Evolutionary conservation across 768 basidiomycete species (phyloP).

Genomic region (Trametes cingulata): DNA sequence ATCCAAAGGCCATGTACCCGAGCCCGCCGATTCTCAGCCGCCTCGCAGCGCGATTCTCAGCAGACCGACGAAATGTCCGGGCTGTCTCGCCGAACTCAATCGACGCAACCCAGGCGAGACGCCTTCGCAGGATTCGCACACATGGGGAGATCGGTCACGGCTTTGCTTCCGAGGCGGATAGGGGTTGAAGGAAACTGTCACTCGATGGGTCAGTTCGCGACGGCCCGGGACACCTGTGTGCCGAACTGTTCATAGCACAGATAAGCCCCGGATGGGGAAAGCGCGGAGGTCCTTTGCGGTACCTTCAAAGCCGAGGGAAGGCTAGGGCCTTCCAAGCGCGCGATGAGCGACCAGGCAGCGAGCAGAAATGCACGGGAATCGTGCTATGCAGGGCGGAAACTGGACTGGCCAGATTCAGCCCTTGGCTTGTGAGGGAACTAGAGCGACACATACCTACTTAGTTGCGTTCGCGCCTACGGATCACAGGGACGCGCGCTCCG

Average conservation of each 20-base stretch:
- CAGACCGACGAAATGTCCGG: slow-evolving; percentile 4
- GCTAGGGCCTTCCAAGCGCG: slow-evolving; percentile 9
- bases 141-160: slow-evolving; percentile 19
- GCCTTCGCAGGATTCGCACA: slow-evolving; percentile 12
- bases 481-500: slow-evolving; percentile 24
- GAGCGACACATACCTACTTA: slow-evolving; percentile 7
- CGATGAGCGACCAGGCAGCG: background rate
- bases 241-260: slow-evolving; percentile 25
- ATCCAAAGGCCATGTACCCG: slow-evolving; percentile 5
- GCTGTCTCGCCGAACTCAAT: slow-evolving; percentile 10
- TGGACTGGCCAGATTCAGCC: slow-evolving; percentile 3
- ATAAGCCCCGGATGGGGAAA: slow-evolving; percentile 23
- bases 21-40: slow-evolving; percentile 16
- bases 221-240: slow-evolving; percentile 20
- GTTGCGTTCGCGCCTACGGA: slow-evolving; percentile 12
- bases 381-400: background rate
- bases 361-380: background rate
- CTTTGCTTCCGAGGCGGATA: slow-evolving; percentile 22
- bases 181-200: slow-evolving; percentile 21
- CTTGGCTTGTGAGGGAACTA: background rate
- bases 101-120: slow-evolving; percentile 4
- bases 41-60: slow-evolving; percentile 1
- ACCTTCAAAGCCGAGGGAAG: slow-evolving; percentile 16
- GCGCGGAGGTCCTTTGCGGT: slow-evolving; percentile 12
- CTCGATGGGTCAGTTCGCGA: slow-evolving; percentile 2